These are phyloP conservation scores for Diaporthe sp. DNA, from an alignment of 2,329 filamentous ascomycete species.

Conservation along the genomic window DNA sequence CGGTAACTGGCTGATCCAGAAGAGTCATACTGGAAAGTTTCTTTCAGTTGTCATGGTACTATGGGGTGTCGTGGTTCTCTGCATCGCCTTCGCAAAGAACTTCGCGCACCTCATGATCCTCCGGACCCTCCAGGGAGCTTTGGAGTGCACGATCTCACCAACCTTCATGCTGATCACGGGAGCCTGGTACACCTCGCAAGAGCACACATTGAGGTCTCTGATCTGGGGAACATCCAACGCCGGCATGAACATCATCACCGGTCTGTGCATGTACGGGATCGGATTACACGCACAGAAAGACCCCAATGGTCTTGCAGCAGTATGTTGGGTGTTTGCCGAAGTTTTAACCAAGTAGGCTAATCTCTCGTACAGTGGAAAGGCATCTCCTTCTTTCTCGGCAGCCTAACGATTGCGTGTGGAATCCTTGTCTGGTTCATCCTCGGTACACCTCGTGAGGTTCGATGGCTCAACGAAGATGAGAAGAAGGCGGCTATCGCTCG, in stretches of 20 bases:
- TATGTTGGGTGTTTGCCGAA: background rate
- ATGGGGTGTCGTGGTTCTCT: constrained; percentile 48
- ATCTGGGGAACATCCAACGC: constrained; percentile 52
- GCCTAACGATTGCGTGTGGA: constrained; percentile 46
- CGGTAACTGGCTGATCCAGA: constrained; percentile 51
- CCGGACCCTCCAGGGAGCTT: constrained; percentile 48
- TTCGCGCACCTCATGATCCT: constrained; percentile 50
- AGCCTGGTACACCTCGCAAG: constrained; percentile 51
- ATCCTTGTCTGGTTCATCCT: constrained; percentile 48
- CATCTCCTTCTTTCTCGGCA: constrained; percentile 50
- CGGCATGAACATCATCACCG: constrained; percentile 51
- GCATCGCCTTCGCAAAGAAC: constrained; percentile 49
- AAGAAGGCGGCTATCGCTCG: constrained; percentile 50
- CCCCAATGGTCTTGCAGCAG: constrained; percentile 7
- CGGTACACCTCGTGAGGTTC: constrained; percentile 50
- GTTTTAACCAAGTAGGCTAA: background rate
- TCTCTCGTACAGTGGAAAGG: constrained; percentile 44
- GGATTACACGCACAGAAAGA: constrained; percentile 42
- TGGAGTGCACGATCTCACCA: constrained; percentile 50
- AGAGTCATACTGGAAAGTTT: constrained; percentile 52
- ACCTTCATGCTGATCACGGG: constrained; percentile 51
- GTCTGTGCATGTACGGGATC: constrained; percentile 49
- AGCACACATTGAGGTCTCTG: constrained; percentile 50
- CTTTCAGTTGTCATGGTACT: constrained; percentile 53
- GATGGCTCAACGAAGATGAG: constrained; percentile 50